Conservation (phyloP, 2,329 filamentous ascomycete genomes). For the Ceratocystis huliohia region DNA sequence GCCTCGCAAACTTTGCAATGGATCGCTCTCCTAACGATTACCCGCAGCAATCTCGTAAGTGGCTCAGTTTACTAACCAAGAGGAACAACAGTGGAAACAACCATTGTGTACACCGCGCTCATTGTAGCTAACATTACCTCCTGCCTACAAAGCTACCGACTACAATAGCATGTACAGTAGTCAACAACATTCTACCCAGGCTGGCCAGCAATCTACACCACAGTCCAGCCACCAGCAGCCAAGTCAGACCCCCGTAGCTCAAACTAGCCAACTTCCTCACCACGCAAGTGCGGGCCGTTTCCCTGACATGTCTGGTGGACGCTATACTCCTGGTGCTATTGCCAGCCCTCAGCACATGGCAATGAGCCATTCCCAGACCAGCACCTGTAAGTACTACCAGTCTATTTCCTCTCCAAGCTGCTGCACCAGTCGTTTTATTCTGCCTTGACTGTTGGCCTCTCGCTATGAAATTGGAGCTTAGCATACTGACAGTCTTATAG, state of each 20-base stretch:
- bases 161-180: constrained; percentile 6
- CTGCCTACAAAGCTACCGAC: background rate
- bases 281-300: background rate
- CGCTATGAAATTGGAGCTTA: background rate
- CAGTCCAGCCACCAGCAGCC: background rate
- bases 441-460: background rate
- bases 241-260: background rate
- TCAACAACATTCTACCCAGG: background rate
- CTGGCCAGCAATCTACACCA: background rate
- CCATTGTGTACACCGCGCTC: constrained; percentile 7
- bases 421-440: accelerated
- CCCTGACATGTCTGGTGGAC: background rate
- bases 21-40: constrained; percentile 6
- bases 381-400: background rate
- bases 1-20: background rate
- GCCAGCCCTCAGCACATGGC: background rate
- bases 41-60: constrained; percentile 8
- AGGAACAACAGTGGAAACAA: background rate
- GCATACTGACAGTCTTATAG: background rate
- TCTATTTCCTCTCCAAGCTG: background rate
- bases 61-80: background rate
- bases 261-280: background rate
- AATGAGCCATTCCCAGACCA: background rate
- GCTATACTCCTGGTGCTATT: background rate
- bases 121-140: background rate